Evolutionary conservation across 2,329 filamentous ascomycete species (phyloP), one percentile per base, ranked within the genome.

Genomic region (Didymella pinodella): DNA sequence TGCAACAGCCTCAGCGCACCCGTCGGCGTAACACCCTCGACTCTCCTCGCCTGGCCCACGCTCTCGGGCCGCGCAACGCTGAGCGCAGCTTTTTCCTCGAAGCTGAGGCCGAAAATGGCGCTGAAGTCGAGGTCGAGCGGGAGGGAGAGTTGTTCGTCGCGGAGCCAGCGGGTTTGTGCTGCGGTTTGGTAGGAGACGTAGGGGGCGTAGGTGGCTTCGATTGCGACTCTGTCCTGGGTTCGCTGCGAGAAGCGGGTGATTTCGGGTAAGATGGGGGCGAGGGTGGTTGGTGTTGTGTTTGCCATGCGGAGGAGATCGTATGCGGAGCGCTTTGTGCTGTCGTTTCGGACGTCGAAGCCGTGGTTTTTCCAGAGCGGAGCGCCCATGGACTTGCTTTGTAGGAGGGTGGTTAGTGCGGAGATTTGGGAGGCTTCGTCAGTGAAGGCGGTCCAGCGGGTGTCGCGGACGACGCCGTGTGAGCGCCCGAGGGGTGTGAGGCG

Each of bases 161-260:
- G 86, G 59, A 87, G 81, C 75, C 96, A 90, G 7, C 85, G 83
- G 31, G 84, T 83, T 20, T 89, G 89, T 59, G 88, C 84, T 3
- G 84, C 83, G 26, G 83, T 82, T 75, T 98, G 93, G 68, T 88
- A 86, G 45, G 83, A 84, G 36, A 97, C 88, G 75, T 97, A 97
- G 0, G 94, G 94, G 1, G 90, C 92, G 75, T 99, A 99, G 2
- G 86, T 83, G 14, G 90, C 90, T 77, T 97, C 92, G 67, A 97
- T 91, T 41, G 85, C 84, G 7, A 97, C 89, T 43, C 94, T 86
- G 51, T 82, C 80, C 62, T 85, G 85, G 55, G 96, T 85, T 29
- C 83, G 83, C 0, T 81, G 69, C 0, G 86, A 73, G 77, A 85
- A 92, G 7, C 73, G 75, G 1, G 54, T 31, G 60, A 89, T 83